Evolutionary conservation across 768 basidiomycete species (phyloP).

Genomic region (Amanita muscaria): DNA sequence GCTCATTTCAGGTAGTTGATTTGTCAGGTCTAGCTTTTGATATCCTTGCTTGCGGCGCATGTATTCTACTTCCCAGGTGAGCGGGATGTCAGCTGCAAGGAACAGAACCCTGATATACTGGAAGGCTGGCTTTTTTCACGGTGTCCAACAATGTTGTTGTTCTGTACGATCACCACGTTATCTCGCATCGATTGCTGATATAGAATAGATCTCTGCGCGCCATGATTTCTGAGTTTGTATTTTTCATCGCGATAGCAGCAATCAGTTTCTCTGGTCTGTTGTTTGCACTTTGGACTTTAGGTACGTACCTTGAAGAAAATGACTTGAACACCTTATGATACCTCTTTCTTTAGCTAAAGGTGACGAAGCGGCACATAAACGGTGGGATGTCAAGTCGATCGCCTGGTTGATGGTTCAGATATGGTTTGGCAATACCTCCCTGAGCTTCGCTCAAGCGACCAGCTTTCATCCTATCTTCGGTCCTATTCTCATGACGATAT

Average conservation of each 20-base stretch:
- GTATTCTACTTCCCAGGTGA: conserved; percentile 77
- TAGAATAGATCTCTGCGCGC: conserved; percentile 58
- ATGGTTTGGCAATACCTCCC: conserved; percentile 75
- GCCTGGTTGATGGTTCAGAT: conserved; percentile 83
- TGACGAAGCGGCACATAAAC: conserved; percentile 15
- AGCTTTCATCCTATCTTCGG: conserved; percentile 66
- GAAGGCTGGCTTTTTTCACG: conserved; percentile 69
- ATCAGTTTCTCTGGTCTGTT: conserved; percentile 76
- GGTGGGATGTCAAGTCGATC: conserved; percentile 41
- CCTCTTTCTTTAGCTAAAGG: conserved; percentile 20
- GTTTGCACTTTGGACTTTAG: conserved; percentile 42
- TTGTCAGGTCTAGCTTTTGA: conserved; percentile 70
- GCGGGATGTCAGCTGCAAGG: conserved; percentile 5
- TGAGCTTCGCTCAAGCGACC: conserved; percentile 46
- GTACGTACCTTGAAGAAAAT: conserved; percentile 15
- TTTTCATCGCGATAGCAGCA: conserved; percentile 70
- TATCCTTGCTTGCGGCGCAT: conserved; percentile 75
- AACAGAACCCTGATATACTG: not conserved
- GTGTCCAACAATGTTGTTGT: conserved; percentile 74
- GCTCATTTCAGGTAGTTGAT: conserved; percentile 23
- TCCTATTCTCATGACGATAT: conserved; percentile 70
- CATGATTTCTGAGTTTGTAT: conserved; percentile 73
- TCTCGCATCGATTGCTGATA: not conserved
- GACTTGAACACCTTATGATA: not conserved
- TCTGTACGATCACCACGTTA: conserved; percentile 38